Percentiles rank a stretch among this genome's conserved stretches.
phyloP scores from a whole-genome alignment of 768 basidiomycete genomes.

The Phanerodontia chrysosporium region DNA sequence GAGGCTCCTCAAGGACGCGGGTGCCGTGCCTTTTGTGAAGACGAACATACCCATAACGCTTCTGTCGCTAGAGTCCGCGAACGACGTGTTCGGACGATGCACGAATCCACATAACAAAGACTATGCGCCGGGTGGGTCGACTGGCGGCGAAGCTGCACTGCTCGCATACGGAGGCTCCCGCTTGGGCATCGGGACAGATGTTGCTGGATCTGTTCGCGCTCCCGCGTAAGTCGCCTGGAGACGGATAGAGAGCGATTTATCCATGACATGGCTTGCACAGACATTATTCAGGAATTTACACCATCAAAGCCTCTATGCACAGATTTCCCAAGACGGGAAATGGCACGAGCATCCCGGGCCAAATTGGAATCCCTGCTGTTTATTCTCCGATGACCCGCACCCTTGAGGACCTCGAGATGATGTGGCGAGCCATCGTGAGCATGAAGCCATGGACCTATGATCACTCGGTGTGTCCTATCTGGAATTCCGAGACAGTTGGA shows the following conservation, averaged over 20 bases:
- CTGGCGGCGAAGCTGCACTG: slow-evolving; percentile 48
- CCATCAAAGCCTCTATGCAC: slow-evolving; percentile 35
- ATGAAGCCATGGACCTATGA: slow-evolving; percentile 43
- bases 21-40: slow-evolving; percentile 39
- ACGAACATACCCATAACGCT: slow-evolving; percentile 42
- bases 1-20: slow-evolving; percentile 36
- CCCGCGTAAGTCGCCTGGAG: slow-evolving; percentile 35
- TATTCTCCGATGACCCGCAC: slow-evolving; percentile 43
- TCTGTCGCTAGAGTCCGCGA: slow-evolving; percentile 35
- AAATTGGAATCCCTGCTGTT: slow-evolving; percentile 34
- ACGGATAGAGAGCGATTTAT: too few relatives aligned
- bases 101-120: slow-evolving; percentile 42
- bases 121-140: slow-evolving; percentile 42
- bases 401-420: slow-evolving; percentile 38
- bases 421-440: slow-evolving; percentile 39
- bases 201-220: slow-evolving; percentile 46
- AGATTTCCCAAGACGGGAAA: slow-evolving; percentile 36
- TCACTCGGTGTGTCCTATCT: slow-evolving; percentile 27
- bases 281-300: slow-evolving; percentile 39
- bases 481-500: not conserved
- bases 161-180: slow-evolving; percentile 42
- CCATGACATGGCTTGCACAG: not conserved
- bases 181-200: slow-evolving; percentile 46
- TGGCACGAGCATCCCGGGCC: slow-evolving; percentile 35
- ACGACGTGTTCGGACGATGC: slow-evolving; percentile 43